These are phyloP conservation scores for Colletotrichum acutatum DNA, from an alignment of 2,329 filamentous ascomycete species.

Conservation along the genomic window DNA sequence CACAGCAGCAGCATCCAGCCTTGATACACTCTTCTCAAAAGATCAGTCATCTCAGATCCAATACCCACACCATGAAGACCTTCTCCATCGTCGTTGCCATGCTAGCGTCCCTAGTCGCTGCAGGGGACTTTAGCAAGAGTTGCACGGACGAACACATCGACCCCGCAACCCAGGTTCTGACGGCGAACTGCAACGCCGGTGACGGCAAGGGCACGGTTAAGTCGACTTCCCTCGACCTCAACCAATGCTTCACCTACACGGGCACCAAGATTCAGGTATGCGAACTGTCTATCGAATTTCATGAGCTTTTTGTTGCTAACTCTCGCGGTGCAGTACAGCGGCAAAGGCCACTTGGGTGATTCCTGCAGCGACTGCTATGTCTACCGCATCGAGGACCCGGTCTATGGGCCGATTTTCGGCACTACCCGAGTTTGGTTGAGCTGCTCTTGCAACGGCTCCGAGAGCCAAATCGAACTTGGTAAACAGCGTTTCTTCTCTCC, in stretches of 20 bases:
- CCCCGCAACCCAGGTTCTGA: constrained; percentile 14
- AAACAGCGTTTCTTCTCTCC: neutral
- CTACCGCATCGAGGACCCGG: constrained; percentile 30
- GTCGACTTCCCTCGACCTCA: constrained; percentile 24
- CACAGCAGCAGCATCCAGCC: neutral
- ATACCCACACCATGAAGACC: neutral
- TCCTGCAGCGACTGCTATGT: constrained; percentile 39
- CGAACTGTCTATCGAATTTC: no score
- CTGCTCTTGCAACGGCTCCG: constrained; percentile 26
- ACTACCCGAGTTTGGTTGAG: constrained; percentile 22
- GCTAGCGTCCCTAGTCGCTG: neutral
- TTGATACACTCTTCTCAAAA: neutral
- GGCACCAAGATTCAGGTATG: constrained; percentile 23
- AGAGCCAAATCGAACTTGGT: constrained; percentile 24
- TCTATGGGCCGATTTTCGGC: constrained; percentile 22
- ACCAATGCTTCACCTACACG: constrained; percentile 19
- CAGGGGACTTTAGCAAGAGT: constrained; percentile 23
- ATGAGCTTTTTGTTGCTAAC: constrained; percentile 30
- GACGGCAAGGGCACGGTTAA: constrained; percentile 25
- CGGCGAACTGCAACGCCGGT: constrained; percentile 25
- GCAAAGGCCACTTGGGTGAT: constrained; percentile 37
- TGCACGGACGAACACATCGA: constrained; percentile 30
- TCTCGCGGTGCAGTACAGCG: neutral
- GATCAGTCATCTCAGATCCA: neutral
- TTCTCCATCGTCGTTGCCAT: neutral